A percentile compares a stretch with the other conserved stretches of the same genome.
phyloP scores from a whole-genome alignment of 176 grass and related monocot genomes.

The Juncus inflexus region DNA sequence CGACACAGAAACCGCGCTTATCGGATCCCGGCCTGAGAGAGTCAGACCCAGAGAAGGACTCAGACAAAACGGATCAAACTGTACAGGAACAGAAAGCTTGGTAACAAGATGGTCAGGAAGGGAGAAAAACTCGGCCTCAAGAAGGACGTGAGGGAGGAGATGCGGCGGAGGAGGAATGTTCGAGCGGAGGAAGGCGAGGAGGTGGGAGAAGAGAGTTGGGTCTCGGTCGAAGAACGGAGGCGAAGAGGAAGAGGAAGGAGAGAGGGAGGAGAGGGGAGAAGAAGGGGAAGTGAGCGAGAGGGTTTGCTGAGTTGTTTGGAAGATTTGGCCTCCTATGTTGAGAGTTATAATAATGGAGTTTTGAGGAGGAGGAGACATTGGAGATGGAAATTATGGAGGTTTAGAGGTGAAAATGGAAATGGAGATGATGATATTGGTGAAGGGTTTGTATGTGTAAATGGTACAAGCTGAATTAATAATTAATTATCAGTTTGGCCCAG shows the following conservation, averaged over 20 bases:
- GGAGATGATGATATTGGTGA: too few species aligned
- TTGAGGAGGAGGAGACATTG: neutral
- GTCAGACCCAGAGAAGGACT: constrained; percentile 34
- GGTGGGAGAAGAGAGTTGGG: constrained; percentile 52
- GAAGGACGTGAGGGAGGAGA: constrained; percentile 35
- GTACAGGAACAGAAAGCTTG: constrained; percentile 26
- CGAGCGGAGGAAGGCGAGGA: constrained; percentile 74
- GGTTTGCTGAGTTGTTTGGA: constrained; percentile 61
- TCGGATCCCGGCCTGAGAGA: constrained; percentile 36
- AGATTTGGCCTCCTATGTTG: constrained; percentile 76
- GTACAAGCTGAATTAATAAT: too few species aligned
- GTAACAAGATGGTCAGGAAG: constrained; percentile 38
- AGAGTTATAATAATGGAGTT: constrained; percentile 41
- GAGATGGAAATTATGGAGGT: neutral
- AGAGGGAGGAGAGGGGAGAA: constrained; percentile 49
- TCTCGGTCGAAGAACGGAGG: constrained; percentile 66
- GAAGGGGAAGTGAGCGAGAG: constrained; percentile 53
- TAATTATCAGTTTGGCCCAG: too few species aligned
- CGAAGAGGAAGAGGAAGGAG: constrained; percentile 20
- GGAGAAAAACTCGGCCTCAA: constrained; percentile 52
- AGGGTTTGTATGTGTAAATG: too few species aligned
- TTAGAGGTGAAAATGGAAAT: neutral
- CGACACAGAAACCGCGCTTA: constrained; percentile 37
- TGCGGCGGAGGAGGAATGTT: constrained; percentile 27
- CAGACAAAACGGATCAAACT: constrained; percentile 47